Evolutionary conservation across 495 filamentous ascomycete genomes (phyloP).

Genomic region (Pyrenopolyporus hunteri): DNA sequence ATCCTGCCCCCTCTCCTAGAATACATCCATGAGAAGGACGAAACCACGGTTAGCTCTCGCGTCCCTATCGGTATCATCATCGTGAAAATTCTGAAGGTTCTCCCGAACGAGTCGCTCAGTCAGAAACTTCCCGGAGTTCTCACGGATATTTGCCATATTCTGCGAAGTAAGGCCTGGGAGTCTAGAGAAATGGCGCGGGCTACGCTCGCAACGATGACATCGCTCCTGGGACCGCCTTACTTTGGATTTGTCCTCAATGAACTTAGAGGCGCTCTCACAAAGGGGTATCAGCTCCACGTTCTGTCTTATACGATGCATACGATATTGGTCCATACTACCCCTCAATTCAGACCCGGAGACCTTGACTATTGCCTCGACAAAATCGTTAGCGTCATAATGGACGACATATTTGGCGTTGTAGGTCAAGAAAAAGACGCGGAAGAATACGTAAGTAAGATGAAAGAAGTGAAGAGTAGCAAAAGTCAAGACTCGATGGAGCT

Average conservation of each 20-base stretch:
- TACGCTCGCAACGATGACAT: slow-evolving; percentile 81
- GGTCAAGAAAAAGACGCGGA: slow-evolving; percentile 97
- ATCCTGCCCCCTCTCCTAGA: slow-evolving; percentile 76
- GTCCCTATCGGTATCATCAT: slow-evolving; percentile 85
- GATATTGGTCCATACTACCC: slow-evolving; percentile 76
- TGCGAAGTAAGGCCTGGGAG: slow-evolving; percentile 87
- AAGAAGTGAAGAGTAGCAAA: slow-evolving; percentile 96
- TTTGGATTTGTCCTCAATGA: slow-evolving; percentile 95
- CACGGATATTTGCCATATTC: slow-evolving; percentile 88
- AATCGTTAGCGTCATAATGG: slow-evolving; percentile 86
- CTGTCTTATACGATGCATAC: slow-evolving; percentile 94
- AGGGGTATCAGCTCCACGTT: slow-evolving; percentile 93
- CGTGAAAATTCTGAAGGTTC: slow-evolving; percentile 81
- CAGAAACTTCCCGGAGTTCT: slow-evolving; percentile 79
- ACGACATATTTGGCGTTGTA: slow-evolving; percentile 95
- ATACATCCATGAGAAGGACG: slow-evolving; percentile 92
- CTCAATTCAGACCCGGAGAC: slow-evolving; percentile 78
- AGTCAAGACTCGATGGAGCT: slow-evolving; percentile 98
- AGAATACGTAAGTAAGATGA: slow-evolving; percentile 93
- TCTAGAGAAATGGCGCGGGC: slow-evolving; percentile 88
- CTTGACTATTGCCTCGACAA: slow-evolving; percentile 85
- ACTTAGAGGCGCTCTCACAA: slow-evolving; percentile 76
- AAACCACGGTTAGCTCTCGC: slow-evolving; percentile 87
- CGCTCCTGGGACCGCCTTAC: slow-evolving; percentile 77
- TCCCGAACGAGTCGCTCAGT: slow-evolving; percentile 73